These are phyloP conservation scores for Chrysopogon serrulatus DNA, from an alignment of 176 grass and related monocot genomes.

Conservation along the genomic window DNA sequence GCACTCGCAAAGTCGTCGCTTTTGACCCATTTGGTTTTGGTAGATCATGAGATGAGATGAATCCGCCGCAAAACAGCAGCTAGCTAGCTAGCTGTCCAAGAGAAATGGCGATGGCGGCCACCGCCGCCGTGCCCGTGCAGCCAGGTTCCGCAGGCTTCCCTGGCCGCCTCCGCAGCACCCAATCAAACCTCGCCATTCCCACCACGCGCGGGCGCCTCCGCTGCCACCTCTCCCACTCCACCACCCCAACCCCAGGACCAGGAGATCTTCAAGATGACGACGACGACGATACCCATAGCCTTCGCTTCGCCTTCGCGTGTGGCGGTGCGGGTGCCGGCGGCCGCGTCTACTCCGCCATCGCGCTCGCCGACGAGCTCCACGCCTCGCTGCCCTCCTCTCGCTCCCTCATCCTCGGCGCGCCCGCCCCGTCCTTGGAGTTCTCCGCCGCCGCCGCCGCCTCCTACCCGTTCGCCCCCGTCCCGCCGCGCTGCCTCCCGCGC, in stretches of 20 bases:
- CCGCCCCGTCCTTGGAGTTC: slow-evolving; percentile 44
- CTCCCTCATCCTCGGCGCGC: slow-evolving; percentile 59
- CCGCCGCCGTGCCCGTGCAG: background rate
- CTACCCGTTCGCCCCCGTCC: slow-evolving; percentile 33
- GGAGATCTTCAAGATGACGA: no score
- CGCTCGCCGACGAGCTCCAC: slow-evolving; percentile 70
- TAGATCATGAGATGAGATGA: no score
- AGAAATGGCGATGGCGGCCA: background rate
- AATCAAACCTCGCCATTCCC: background rate
- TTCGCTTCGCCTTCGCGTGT: slow-evolving; percentile 62
- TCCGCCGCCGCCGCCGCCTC: slow-evolving; percentile 24
- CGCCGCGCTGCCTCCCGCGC: slow-evolving; percentile 49
- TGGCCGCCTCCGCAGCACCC: background rate
- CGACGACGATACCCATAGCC: background rate
- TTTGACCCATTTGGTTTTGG: no score
- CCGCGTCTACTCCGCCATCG: slow-evolving; percentile 72
- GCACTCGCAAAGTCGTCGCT: no score
- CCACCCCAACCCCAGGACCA: background rate
- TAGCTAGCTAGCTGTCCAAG: no score
- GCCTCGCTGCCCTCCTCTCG: slow-evolving; percentile 28
- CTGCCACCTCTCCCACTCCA: slow-evolving; percentile 5
- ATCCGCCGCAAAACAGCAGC: no score
- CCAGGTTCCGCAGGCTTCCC: background rate
- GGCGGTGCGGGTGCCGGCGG: slow-evolving; percentile 55
- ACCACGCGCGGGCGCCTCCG: background rate